Evolutionary conservation across 2,329 filamentous ascomycete species (phyloP), one percentile per base, ranked within the genome.

Genomic region (Fusarium buharicum): DNA sequence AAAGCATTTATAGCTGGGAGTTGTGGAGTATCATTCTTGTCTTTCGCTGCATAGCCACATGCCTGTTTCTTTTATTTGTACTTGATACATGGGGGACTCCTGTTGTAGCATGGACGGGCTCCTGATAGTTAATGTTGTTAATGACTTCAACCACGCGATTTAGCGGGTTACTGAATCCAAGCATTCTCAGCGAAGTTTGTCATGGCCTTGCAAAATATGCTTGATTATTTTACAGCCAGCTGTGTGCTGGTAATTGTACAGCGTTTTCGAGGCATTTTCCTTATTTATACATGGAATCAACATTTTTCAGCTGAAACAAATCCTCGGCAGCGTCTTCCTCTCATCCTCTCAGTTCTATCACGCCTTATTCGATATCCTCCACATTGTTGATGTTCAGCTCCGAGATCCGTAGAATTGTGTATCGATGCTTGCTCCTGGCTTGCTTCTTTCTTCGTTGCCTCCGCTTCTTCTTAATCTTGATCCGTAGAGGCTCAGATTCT

Each of bases 381-480:
- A 75, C 61, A 18, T 69, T 72, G 65, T 82, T 81, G 55, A 96
- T 82, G 73, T 85, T 89, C 62, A 98, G 74, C 77, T 98, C 91
- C 73, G 90, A 90, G 64, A 99, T 90, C 72, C 88, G 84, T 77
- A 99, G 73, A 18, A 97, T 86, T 3, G 95, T 99, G 77, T 90
- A 97, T 71, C 86, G 84, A 74, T 96, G 92, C 84, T 99, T 97
- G 82, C 92, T 97, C 80, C 84, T 89, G 10, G 95, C 90, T 56
- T 84, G 86, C 81, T 88, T 92, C 45, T 86, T 84, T 73, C 90
- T 84, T 72, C 91, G 81, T 76, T 90, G 90, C 72, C 86, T 90
- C 81, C 87, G 79, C 85, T 93, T 93, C 70, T 85, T 94, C 85
- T 94, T 94, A 78, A 91, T 82, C 80, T 91, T 91, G 68, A 88